phyloP scores from a whole-genome alignment of 768 basidiomycete genomes.

The Suillus placidus region DNA sequence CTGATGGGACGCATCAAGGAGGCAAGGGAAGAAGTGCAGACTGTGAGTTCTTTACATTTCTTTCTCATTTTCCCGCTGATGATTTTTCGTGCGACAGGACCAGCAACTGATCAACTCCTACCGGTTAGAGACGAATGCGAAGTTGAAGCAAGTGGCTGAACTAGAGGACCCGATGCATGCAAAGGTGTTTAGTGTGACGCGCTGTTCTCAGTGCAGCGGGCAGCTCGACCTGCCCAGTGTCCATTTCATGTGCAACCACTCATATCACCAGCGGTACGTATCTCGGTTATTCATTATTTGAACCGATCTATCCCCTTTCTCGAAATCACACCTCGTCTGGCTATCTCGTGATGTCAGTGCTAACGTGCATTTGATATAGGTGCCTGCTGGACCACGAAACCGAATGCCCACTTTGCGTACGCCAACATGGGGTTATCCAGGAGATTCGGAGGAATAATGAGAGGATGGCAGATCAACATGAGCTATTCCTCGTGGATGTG shows the following conservation, averaged over 20 bases:
- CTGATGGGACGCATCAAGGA: constrained; percentile 76
- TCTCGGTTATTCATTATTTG: not conserved
- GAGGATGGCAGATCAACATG: constrained; percentile 78
- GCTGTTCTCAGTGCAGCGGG: constrained; percentile 87
- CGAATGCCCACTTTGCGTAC: constrained; percentile 88
- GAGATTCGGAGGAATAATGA: constrained; percentile 90
- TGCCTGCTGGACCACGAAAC: constrained; percentile 89
- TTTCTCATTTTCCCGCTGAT: constrained; percentile 5
- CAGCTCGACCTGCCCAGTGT: constrained; percentile 91
- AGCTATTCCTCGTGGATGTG: constrained; percentile 77
- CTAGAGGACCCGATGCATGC: constrained; percentile 79
- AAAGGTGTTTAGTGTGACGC: constrained; percentile 90
- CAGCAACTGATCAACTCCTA: constrained; percentile 87
- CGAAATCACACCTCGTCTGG: not conserved
- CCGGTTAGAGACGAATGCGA: constrained; percentile 77
- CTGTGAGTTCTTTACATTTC: constrained; percentile 50
- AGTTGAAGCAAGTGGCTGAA: constrained; percentile 79
- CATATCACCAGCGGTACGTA: constrained; percentile 88
- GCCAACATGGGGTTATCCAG: constrained; percentile 84
- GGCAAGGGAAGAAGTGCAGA: constrained; percentile 75
- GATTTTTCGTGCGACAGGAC: constrained; percentile 54
- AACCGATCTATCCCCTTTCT: constrained; percentile 4
- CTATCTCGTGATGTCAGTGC: not conserved
- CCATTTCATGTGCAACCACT: constrained; percentile 98
- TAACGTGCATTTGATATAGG: constrained; percentile 40